Base-by-base conservation (phyloP, 2,329 filamentous ascomycete genomes). In the Orbilia brochopaga region DNA sequence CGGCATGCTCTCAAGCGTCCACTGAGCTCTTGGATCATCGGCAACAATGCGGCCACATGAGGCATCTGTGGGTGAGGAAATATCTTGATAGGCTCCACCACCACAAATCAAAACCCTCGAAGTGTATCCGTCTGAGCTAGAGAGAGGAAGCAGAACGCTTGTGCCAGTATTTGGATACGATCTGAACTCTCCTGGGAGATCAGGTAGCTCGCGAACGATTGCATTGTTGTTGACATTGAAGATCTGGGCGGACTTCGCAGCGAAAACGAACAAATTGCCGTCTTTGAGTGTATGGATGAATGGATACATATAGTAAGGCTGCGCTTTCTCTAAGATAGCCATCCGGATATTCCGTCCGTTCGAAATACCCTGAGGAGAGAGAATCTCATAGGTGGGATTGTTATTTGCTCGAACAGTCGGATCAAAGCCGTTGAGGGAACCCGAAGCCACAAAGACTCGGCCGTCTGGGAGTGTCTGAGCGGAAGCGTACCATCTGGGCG, bases 121-220 rank as follows among this genome's bases (percentile, higher is more conserved):
- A 44, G 81, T 80, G 80, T 83, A 87, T 50, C 82, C 77, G 73
- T 84, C 84, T n/a, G 78, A 76, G 74, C 81, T 83, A 1, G 81
- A 81, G 19, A 86, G 78, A 27, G 85, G 82, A 62, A 86, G 80
- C 75, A 87, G 79, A 60, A 86, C 83, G 70, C 83, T 85, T 21
- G 83, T 84, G 72, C 85, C 85, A 35, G 85, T 85, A 76, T 86
- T 86, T 37, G 85, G 85, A 77, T 86, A 87, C 1, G 84, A 86
- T 53, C 85, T 83, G 77, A 84, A 85, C 54, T 83, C 79, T 15
- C 85, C 85, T 32, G 82, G 81, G 17, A 87, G 80, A 75, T 85
- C 83, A 32, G 84, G 82, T 46, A 85, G 79, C 10, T 76, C 77
- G 64, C 81, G 81, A 60, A 83, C 79, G 11, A 82, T 80, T 2